Evolutionary conservation across 805 yeast species (phyloP).

Genomic region (Yarrowia phangngaensis): DNA sequence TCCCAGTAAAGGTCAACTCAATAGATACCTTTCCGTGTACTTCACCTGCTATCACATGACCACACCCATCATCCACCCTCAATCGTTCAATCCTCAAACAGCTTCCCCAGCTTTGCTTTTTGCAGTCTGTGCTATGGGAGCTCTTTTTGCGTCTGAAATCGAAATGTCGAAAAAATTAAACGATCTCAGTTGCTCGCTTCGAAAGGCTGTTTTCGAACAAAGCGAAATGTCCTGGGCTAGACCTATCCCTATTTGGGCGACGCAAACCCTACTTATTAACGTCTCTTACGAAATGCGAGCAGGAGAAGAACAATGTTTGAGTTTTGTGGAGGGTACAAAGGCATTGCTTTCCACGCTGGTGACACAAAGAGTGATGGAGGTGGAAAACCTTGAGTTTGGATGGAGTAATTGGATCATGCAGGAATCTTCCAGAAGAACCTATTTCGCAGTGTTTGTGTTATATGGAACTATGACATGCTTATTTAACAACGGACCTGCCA

Average conservation of each 20-base stretch:
- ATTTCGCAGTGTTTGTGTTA: slow-evolving; percentile 36
- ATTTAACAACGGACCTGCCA: slow-evolving; percentile 35
- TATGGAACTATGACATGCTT: slow-evolving; percentile 35
- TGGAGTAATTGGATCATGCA: slow-evolving; percentile 37
- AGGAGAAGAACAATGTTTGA: slow-evolving; percentile 38
- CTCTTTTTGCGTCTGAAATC: slow-evolving; percentile 35
- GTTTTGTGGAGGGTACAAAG: slow-evolving; percentile 34
- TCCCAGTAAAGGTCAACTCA: slow-evolving; percentile 35
- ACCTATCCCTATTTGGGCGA: slow-evolving; percentile 36
- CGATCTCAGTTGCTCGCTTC: slow-evolving; percentile 34
- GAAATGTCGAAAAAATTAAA: slow-evolving; percentile 36
- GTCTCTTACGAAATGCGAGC: slow-evolving; percentile 37
- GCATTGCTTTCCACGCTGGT: slow-evolving; percentile 31
- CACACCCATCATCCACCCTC: slow-evolving; percentile 39
- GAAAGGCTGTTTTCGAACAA: slow-evolving; percentile 29
- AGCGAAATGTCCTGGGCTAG: slow-evolving; percentile 33
- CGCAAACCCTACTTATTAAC: slow-evolving; percentile 35
- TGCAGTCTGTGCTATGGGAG: slow-evolving; percentile 40
- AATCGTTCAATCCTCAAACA: slow-evolving; percentile 36
- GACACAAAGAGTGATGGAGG: slow-evolving; percentile 27
- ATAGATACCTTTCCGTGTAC: slow-evolving; percentile 38
- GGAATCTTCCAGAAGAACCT: slow-evolving; percentile 37
- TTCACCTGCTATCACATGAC: slow-evolving; percentile 38
- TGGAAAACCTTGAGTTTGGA: slow-evolving; percentile 8
- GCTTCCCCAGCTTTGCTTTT: slow-evolving; percentile 38